Percentiles rank a stretch among this genome's conserved stretches.
phyloP scores from a whole-genome alignment of 345 rosid genomes.

The Carallia pectinifolia region DNA sequence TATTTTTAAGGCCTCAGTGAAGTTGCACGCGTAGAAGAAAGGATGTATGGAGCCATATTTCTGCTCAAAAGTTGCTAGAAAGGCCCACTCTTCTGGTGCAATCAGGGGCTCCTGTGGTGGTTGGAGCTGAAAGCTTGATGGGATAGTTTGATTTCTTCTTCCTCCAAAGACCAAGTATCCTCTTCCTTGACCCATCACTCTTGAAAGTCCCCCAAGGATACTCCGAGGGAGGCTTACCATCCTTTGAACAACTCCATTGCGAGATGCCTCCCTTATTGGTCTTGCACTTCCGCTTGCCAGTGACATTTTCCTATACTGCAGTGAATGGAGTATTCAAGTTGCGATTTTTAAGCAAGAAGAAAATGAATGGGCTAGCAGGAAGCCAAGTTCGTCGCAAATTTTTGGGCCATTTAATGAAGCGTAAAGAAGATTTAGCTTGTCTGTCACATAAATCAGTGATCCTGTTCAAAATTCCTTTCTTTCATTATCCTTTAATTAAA shows the following conservation, averaged over 20 bases:
- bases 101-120: constrained; percentile 22
- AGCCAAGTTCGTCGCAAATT: not conserved
- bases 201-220: constrained; percentile 44
- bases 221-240: constrained; percentile 52
- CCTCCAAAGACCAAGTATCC: constrained; percentile 28
- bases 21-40: constrained; percentile 45
- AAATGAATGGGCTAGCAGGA: not conserved
- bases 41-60: constrained; percentile 53
- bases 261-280: constrained; percentile 29
- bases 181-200: constrained; percentile 37
- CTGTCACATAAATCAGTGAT: not conserved
- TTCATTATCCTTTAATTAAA: constrained; percentile 22
- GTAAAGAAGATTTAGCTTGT: not conserved
- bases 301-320: constrained; percentile 3
- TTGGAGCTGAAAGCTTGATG: constrained; percentile 23
- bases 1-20: constrained; percentile 46
- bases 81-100: constrained; percentile 44
- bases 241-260: constrained; percentile 41
- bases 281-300: constrained; percentile 21
- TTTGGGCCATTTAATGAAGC: not conserved
- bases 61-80: constrained; percentile 49
- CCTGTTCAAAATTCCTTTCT: constrained; percentile 13
- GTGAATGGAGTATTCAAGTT: not conserved
- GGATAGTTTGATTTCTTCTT: constrained; percentile 35
- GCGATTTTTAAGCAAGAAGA: not conserved